Evolutionary conservation across 345 rosid species (phyloP).

Genomic region (Syzygium oleosum): DNA sequence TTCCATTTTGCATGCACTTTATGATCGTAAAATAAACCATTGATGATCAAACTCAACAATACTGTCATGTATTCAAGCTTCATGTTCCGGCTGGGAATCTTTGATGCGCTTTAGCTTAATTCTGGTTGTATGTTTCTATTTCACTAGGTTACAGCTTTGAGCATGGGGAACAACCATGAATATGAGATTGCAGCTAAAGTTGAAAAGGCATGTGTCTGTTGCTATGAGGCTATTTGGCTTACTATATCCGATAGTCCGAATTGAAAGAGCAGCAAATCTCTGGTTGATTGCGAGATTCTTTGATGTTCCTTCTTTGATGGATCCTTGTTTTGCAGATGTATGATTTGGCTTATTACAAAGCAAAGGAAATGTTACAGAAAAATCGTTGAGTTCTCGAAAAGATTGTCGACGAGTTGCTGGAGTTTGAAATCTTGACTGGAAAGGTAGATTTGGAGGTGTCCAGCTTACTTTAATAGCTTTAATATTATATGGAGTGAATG

Average conservation of each 20-base stretch:
- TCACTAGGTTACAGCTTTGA: slow-evolving; percentile 59
- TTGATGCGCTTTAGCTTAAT: neutral
- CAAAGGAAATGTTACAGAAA: slow-evolving; percentile 71
- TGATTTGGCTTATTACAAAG: slow-evolving; percentile 68
- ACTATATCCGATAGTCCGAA: neutral
- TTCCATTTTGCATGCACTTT: slow-evolving; percentile 12
- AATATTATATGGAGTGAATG: neutral
- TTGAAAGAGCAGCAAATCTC: neutral
- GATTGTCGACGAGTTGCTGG: slow-evolving; percentile 82
- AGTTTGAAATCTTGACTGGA: slow-evolving; percentile 72
- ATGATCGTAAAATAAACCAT: neutral
- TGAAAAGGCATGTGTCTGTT: slow-evolving; percentile 56
- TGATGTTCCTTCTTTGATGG: neutral
- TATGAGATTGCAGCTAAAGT: slow-evolving; percentile 84
- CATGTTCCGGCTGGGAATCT: neutral
- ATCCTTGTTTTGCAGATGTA: slow-evolving; percentile 40
- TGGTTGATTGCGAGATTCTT: neutral
- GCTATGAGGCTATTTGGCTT: neutral
- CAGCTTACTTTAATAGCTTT: neutral
- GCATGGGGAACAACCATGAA: slow-evolving; percentile 82
- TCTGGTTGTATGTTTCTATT: neutral
- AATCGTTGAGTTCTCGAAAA: slow-evolving; percentile 70
- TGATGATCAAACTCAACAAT: neutral
- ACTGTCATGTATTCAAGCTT: neutral
- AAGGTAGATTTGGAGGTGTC: slow-evolving; percentile 40